phyloP scores from a whole-genome alignment of 1,284 basidiomycete species.

The Heterobasidion annosum region DNA sequence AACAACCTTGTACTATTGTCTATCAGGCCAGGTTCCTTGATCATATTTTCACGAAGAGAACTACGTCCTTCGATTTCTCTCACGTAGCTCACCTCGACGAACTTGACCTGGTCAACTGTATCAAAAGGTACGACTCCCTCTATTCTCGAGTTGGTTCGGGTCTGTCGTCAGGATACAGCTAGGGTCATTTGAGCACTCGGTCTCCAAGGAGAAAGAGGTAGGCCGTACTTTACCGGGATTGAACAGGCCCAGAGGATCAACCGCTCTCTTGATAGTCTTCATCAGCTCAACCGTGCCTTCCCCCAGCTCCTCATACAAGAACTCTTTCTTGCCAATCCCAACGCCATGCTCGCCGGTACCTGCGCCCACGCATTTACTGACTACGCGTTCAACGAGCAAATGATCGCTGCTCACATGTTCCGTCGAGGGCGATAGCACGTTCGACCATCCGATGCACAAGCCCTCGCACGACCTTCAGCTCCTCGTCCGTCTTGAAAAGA shows the following conservation, averaged over 20 bases:
- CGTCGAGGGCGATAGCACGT: constrained; percentile 67
- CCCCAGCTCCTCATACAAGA: constrained; percentile 72
- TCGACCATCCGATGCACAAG: constrained; percentile 62
- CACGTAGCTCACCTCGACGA: too few relatives aligned
- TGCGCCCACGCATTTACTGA: constrained; percentile 13
- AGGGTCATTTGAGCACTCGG: not conserved
- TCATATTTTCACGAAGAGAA: too few relatives aligned
- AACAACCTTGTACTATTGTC: too few relatives aligned
- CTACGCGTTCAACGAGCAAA: not conserved
- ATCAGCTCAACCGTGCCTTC: constrained; percentile 77
- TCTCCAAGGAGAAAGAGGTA: not conserved
- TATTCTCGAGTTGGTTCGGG: too few relatives aligned
- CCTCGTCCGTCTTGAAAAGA: constrained; percentile 55
- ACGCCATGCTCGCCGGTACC: constrained; percentile 85
- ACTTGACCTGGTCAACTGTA: too few relatives aligned
- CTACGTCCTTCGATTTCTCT: too few relatives aligned
- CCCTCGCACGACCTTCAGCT: constrained; percentile 38
- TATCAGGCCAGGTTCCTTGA: too few relatives aligned
- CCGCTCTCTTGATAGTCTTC: constrained; percentile 70
- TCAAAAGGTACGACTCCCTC: too few relatives aligned
- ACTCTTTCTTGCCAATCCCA: constrained; percentile 77
- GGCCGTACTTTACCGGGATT: constrained; percentile 75
- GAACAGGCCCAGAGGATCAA: constrained; percentile 74
- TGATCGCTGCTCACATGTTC: constrained; percentile 47
- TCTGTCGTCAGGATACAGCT: constrained; percentile 13